Evolutionary conservation across 345 rosid genomes (phyloP).

Genomic region (Eutrema heterophyllum): DNA sequence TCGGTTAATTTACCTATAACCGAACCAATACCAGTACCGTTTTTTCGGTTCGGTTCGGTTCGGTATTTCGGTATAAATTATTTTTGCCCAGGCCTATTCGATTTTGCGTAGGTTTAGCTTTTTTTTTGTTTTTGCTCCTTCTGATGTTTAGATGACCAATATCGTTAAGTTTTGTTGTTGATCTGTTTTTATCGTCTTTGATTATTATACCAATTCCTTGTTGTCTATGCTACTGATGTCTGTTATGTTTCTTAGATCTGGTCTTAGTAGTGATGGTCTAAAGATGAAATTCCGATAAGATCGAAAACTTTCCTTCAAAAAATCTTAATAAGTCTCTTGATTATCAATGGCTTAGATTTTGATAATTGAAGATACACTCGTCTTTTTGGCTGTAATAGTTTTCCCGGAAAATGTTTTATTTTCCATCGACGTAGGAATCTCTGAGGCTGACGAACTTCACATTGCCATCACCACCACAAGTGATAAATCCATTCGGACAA

Average conservation of each 20-base stretch:
- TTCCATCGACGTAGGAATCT: constrained; percentile 21
- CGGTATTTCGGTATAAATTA: too few relatives aligned
- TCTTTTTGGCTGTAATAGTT: background rate
- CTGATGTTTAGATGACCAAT: background rate
- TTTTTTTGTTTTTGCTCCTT: background rate
- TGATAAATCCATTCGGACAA: constrained; percentile 64
- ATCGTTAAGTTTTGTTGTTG: background rate
- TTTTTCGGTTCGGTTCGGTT: too few relatives aligned
- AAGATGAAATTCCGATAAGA: too few relatives aligned
- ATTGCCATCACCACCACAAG: constrained; percentile 87
- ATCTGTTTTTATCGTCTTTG: background rate
- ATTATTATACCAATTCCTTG: background rate
- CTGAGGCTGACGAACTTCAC: constrained; percentile 60
- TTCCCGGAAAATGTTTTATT: background rate
- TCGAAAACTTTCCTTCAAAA: too few relatives aligned
- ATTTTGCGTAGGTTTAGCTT: background rate
- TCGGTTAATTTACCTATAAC: too few relatives aligned
- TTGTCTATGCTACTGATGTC: background rate
- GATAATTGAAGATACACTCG: background rate
- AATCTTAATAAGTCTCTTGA: too few relatives aligned
- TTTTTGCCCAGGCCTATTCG: too few relatives aligned
- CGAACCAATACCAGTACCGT: too few relatives aligned
- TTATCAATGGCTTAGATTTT: too few relatives aligned
- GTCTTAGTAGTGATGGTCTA: too few relatives aligned
- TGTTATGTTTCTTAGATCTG: too few relatives aligned